A percentile compares a stretch with the other conserved stretches of the same genome.
These are phyloP conservation scores for Globisporangium mamillatum DNA, from an alignment of 352 stramenopile species.

Conservation along the genomic window DNA sequence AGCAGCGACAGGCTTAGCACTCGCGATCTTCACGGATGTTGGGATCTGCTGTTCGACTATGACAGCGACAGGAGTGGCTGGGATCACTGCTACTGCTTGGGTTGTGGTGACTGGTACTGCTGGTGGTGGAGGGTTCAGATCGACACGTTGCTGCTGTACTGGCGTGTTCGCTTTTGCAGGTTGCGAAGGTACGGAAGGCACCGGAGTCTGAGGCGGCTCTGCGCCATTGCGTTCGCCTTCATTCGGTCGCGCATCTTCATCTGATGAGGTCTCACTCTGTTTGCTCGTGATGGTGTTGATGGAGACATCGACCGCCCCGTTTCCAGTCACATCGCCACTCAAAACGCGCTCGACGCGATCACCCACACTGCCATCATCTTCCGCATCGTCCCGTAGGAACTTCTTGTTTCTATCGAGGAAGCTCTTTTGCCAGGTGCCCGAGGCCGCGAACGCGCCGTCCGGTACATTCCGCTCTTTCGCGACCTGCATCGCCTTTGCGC, in stretches of 20 bases:
- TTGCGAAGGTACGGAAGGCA: neutral
- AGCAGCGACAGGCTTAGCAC: neutral
- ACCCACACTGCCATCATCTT: neutral
- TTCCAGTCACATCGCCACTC: neutral
- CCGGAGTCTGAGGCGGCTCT: neutral
- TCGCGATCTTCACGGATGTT: neutral
- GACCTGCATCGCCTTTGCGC: constrained; percentile 6
- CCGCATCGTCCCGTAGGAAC: neutral
- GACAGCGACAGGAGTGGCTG: neutral
- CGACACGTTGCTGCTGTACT: neutral
- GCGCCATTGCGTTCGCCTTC: neutral
- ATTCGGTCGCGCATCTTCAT: neutral
- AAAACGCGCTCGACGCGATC: neutral
- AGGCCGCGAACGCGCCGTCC: constrained; percentile 11
- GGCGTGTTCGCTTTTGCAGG: neutral
- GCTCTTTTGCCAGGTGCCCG: constrained; percentile 17
- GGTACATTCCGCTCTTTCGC: constrained; percentile 9
- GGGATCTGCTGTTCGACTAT: neutral
- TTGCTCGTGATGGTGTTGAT: neutral
- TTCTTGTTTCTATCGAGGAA: constrained; percentile 12
- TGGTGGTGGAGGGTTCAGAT: neutral
- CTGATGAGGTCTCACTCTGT: neutral
- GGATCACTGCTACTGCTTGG: neutral
- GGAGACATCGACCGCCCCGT: neutral
- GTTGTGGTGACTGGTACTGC: neutral